Base-by-base conservation (phyloP, 495 filamentous ascomycete genomes). In the Hapsidospora chrysogenum region DNA sequence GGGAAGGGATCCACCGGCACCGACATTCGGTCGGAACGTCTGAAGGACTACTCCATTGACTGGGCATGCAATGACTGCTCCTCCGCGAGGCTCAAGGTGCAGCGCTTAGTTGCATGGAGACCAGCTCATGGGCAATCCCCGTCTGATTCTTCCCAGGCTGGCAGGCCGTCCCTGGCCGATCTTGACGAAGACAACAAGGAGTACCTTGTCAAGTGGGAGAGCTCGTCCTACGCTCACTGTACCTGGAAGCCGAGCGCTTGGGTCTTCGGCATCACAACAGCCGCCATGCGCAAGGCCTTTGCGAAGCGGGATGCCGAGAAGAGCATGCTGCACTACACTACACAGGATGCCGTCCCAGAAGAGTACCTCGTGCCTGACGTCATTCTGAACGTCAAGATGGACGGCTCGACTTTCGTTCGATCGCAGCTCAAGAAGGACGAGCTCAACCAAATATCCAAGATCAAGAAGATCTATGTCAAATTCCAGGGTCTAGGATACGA, bases 401-500 rank as follows among this genome's bases (percentile, higher is more conserved):
- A 52, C 33, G n/a, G 9, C 56, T 25, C 37, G 18, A 11, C 23
- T 6, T 35, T 39, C 31, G 41, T 47, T 13, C 33, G 6, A 8
- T 39, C 49, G 13, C 49, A 49, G 3, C 68, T 72, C 17, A 68
- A 75, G 40, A 66, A 77, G 33, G 61, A 78, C 19, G 82, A 87
- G 48, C 58, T 78, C 33, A 61, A 60, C 9, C 66, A 74, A 0
- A 73, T 92, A 26, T 64, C 66, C 8, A 68, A 85, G 39, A 72
- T 92, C 15, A 59, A 63, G 13, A 58, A 70, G 43, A 84, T 81
- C 8, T 69, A 74, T 18, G 76, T 93, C 47, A 99, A 99, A 42
- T 96, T 81, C 51, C 81, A 87, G 52, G 92, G 92, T n/a, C 64
- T 96, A n/a, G 65, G 76, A 4, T 96, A 95, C 50, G 86, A 95